phyloP scores from a whole-genome alignment of 352 stramenopile genomes.

The Phytophthora multivora region DNA sequence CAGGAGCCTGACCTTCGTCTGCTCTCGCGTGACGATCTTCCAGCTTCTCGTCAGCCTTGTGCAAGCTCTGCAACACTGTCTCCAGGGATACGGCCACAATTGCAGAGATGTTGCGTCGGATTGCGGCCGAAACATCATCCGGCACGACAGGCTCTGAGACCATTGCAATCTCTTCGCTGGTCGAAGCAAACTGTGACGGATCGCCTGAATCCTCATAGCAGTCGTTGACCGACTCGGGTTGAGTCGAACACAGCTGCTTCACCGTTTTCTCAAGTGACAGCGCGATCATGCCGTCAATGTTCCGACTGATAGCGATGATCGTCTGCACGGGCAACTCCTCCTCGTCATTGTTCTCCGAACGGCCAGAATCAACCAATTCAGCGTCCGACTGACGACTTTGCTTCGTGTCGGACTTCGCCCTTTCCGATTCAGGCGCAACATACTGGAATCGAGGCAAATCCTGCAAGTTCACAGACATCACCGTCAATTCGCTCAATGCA shows the following conservation, averaged over 20 bases:
- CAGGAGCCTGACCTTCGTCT: not conserved
- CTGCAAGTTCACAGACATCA: constrained; percentile 21
- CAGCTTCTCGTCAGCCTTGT: constrained; percentile 10
- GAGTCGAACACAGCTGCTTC: constrained; percentile 9
- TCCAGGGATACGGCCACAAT: constrained; percentile 38
- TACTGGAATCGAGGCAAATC: not conserved
- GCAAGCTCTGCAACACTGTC: constrained; percentile 30
- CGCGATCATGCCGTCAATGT: constrained; percentile 44
- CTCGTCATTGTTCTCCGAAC: constrained; percentile 19
- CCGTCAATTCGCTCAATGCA: constrained; percentile 11
- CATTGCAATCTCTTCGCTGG: not conserved
- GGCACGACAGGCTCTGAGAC: not conserved
- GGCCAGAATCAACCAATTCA: constrained; percentile 1
- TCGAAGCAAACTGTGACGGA: not conserved
- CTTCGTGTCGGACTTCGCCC: constrained; percentile 7
- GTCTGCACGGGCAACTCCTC: constrained; percentile 37
- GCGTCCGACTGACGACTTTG: not conserved
- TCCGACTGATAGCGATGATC: constrained; percentile 44
- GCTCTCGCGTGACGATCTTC: not conserved
- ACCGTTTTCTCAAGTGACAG: constrained; percentile 42
- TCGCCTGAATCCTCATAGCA: not conserved
- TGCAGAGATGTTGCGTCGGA: constrained; percentile 36
- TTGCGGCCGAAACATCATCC: constrained; percentile 30
- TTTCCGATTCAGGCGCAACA: not conserved
- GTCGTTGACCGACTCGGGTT: not conserved